These are phyloP conservation scores for Zoysia pacifica DNA, from an alignment of 176 grass and related monocot genomes.

Conservation along the genomic window DNA sequence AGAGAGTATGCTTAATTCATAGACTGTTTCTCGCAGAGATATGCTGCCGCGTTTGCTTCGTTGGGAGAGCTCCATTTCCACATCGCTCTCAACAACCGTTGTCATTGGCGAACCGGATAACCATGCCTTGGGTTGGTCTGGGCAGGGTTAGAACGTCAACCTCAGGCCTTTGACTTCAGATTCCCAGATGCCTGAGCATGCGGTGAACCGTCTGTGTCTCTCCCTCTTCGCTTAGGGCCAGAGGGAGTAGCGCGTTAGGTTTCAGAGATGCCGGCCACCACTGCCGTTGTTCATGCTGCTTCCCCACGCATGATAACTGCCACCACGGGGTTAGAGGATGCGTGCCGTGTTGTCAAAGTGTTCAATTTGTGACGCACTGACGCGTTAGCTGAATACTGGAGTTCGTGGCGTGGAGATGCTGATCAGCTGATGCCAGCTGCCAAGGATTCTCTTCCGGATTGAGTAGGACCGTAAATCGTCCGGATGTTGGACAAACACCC, in stretches of 20 bases:
- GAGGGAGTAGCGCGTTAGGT: background rate
- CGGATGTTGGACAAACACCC: conserved; percentile 4
- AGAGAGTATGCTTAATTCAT: background rate
- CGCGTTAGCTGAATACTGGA: conserved; percentile 8
- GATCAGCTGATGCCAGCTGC: background rate
- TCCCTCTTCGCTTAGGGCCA: background rate
- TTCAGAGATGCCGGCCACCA: background rate
- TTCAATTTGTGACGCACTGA: conserved; percentile 12
- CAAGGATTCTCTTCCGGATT: background rate
- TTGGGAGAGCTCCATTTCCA: background rate
- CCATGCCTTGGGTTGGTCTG: conserved; percentile 23
- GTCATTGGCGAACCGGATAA: conserved; percentile 5
- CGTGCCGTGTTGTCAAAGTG: conserved; percentile 20
- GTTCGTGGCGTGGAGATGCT: background rate
- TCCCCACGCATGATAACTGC: background rate
- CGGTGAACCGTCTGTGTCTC: background rate
- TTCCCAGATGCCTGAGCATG: background rate
- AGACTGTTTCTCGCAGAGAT: background rate
- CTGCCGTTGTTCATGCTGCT: background rate
- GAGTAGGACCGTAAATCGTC: background rate
- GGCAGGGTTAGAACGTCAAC: conserved; percentile 27
- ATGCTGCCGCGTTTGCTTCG: background rate
- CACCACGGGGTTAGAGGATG: background rate
- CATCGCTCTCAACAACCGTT: conserved; percentile 39
- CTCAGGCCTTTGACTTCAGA: conserved; percentile 13